These are phyloP conservation scores for Phytopythium helicoides DNA, from an alignment of 352 stramenopile genomes.

Conservation along the genomic window DNA sequence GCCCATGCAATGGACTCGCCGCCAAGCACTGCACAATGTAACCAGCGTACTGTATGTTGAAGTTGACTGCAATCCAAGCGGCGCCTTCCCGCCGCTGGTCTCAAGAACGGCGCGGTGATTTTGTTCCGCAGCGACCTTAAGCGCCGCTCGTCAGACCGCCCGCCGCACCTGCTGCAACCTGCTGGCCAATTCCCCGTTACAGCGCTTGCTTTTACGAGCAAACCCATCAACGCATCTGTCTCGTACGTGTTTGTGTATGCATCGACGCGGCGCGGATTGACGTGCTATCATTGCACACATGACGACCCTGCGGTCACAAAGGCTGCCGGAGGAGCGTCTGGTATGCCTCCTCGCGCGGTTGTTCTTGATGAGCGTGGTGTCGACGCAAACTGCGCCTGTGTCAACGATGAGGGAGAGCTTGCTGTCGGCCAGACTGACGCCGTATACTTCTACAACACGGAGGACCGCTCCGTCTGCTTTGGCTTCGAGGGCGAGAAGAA, in stretches of 20 bases:
- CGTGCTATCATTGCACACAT: constrained; percentile 83
- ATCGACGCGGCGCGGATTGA: constrained; percentile 72
- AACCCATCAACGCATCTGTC: constrained; percentile 59
- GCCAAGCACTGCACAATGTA: no score
- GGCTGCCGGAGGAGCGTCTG: constrained; percentile 50
- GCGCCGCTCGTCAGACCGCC: constrained; percentile 52
- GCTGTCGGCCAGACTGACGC: constrained; percentile 81
- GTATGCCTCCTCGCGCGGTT: constrained; percentile 65
- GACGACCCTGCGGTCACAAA: constrained; percentile 79
- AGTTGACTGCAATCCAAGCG: no score
- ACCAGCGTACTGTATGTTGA: no score
- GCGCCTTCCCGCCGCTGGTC: constrained; percentile 67
- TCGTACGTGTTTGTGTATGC: constrained; percentile 79
- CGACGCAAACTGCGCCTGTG: constrained; percentile 75
- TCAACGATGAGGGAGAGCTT: constrained; percentile 85
- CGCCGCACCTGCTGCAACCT: constrained; percentile 71
- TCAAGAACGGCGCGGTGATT: constrained; percentile 85
- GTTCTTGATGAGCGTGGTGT: constrained; percentile 82
- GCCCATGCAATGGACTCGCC: no score
- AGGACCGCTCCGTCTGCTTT: constrained; percentile 87
- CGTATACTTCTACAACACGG: constrained; percentile 89
- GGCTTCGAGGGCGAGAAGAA: constrained; percentile 89
- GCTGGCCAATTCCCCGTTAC: constrained; percentile 81
- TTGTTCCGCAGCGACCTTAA: constrained; percentile 80
- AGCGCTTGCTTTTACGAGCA: constrained; percentile 73